phyloP scores from a whole-genome alignment of 2,329 filamentous ascomycete species.

The Chrysoporthe austroafricana region DNA sequence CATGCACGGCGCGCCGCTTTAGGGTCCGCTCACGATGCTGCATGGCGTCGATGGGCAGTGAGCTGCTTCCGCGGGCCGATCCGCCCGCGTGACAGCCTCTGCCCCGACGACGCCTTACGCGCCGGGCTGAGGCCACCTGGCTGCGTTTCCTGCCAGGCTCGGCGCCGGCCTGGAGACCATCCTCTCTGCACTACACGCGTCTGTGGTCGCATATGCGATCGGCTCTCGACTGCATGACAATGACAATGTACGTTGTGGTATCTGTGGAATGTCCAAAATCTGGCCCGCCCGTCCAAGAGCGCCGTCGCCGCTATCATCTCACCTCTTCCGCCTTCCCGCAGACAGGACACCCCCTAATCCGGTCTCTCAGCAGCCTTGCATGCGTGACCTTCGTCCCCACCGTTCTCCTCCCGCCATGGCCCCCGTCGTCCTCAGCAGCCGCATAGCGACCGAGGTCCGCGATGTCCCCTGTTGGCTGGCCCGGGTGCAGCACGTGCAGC shows the following conservation, averaged over 20 bases:
- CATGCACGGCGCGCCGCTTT: neutral
- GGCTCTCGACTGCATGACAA: neutral
- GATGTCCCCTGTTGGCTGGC: slow-evolving; percentile 48
- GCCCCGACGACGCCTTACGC: neutral
- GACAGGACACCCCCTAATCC: slow-evolving; percentile 68
- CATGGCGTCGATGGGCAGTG: neutral
- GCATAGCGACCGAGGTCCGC: slow-evolving; percentile 39
- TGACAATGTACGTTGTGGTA: slow-evolving; percentile 7
- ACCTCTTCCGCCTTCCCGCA: slow-evolving; percentile 46
- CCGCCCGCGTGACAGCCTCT: neutral
- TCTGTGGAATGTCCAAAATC: slow-evolving; percentile 9
- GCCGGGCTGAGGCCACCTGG: neutral
- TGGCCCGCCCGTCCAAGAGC: neutral
- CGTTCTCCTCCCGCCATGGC: slow-evolving; percentile 56
- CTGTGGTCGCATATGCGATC: neutral
- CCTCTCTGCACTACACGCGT: neutral
- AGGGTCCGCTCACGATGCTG: neutral
- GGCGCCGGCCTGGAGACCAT: too few species aligned
- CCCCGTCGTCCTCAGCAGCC: slow-evolving; percentile 46
- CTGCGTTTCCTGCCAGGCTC: neutral
- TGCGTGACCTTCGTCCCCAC: slow-evolving; percentile 88
- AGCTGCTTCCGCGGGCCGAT: neutral
- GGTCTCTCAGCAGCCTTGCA: slow-evolving; percentile 75
- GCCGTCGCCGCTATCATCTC: slow-evolving; percentile 20
- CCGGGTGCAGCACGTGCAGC: slow-evolving; percentile 56